These are phyloP conservation scores for Solanum hybrid DNA, from an alignment of 305 asterid species.

Conservation along the genomic window DNA sequence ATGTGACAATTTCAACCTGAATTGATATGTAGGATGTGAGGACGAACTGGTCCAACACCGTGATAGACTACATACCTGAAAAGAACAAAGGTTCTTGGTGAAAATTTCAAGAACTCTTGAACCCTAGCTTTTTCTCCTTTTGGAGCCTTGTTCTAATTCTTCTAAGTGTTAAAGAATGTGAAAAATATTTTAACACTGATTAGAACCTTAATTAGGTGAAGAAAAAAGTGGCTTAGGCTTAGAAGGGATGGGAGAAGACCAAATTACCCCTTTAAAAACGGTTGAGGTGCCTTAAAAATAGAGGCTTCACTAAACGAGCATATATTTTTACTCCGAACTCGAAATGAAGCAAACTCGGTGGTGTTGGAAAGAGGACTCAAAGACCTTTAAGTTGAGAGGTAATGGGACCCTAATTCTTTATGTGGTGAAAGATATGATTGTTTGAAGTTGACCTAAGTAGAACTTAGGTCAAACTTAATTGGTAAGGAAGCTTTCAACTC, in stretches of 20 bases:
- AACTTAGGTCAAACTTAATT: background rate
- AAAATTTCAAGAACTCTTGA: no score
- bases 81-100: background rate
- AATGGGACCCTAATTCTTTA: background rate
- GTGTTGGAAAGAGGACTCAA: background rate
- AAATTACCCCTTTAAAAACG: background rate
- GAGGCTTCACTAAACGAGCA: background rate
- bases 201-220: background rate
- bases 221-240: background rate
- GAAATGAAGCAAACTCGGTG: background rate
- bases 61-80: background rate
- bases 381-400: background rate
- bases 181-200: background rate
- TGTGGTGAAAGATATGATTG: background rate
- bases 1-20: background rate
- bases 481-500: background rate
- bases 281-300: background rate
- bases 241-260: background rate
- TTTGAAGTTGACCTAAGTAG: background rate
- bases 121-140: background rate
- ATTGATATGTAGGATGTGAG: background rate
- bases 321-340: background rate
- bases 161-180: background rate
- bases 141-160: background rate
- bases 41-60: background rate